Percentiles rank a stretch among this genome's conserved stretches.
These are phyloP conservation scores for Corynespora cassiicola DNA, from an alignment of 2,329 filamentous ascomycete genomes.

Conservation along the genomic window DNA sequence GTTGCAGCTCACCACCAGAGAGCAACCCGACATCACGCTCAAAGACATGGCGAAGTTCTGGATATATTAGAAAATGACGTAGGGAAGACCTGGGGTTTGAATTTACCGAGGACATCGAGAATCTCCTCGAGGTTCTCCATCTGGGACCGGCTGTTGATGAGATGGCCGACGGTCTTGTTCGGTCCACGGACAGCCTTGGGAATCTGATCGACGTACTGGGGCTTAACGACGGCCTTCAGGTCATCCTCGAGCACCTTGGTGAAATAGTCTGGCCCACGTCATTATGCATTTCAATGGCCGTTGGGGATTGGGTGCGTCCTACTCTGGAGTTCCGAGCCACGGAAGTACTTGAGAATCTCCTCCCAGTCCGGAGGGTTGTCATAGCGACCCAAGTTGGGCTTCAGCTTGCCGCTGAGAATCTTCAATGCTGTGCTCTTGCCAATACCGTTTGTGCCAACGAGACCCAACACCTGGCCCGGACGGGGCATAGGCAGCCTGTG, in stretches of 20 bases:
- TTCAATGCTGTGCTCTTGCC: slow-evolving; percentile 99
- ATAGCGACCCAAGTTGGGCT: slow-evolving; percentile 93
- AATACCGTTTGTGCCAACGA: slow-evolving; percentile 99
- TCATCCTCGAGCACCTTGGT: slow-evolving; percentile 97
- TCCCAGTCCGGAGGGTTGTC: slow-evolving; percentile 99
- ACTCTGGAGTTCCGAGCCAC: slow-evolving; percentile 97
- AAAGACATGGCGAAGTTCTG: slow-evolving; percentile 85
- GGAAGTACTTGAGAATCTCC: slow-evolving; percentile 97
- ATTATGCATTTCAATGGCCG: slow-evolving; percentile 14
- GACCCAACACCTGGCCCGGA: slow-evolving; percentile 91
- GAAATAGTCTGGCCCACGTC: slow-evolving; percentile 78
- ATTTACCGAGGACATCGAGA: slow-evolving; percentile 73
- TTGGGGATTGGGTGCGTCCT: slow-evolving; percentile 44
- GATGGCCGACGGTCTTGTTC: slow-evolving; percentile 77
- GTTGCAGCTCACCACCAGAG: slow-evolving; percentile 96
- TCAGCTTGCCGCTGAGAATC: slow-evolving; percentile 97
- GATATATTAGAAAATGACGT: no score
- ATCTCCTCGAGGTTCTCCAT: slow-evolving; percentile 84
- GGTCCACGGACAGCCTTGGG: slow-evolving; percentile 86
- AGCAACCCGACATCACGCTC: slow-evolving; percentile 89
- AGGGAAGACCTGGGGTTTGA: neutral
- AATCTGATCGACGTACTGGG: slow-evolving; percentile 98
- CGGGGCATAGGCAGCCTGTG: slow-evolving; percentile 95
- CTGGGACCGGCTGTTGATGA: slow-evolving; percentile 78
- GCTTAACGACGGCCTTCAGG: slow-evolving; percentile 97